Evolutionary conservation across 345 rosid genomes (phyloP), one percentile per base, ranked within the genome.

Genomic region (Populus simonii): DNA sequence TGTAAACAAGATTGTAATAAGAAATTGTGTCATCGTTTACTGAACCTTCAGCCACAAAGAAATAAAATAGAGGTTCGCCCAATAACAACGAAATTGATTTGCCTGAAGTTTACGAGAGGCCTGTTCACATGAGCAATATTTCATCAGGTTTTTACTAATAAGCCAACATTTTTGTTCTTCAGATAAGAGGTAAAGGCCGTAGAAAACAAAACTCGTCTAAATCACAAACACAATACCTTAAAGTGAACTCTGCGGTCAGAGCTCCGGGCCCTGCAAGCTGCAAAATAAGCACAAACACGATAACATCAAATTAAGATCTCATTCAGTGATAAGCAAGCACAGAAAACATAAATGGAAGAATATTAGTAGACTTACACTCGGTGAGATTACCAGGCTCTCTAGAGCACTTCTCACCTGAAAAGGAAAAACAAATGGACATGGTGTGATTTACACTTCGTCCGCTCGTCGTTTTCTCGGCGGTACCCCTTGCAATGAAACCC

Each of bases 181-280:
- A 36, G 38, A 5, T 36, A 36, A 36, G 6, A 5, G 5, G 7
- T 36, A 36, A 36, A 4, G 7, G 5, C 38, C 20, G 17, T 65
- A 38, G 18, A 4, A 5, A 11, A 15, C 38, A 73, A 9, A 12
- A 43, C 10, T 22, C 8, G 74, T 63, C 27, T 70, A 35, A 66
- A 31, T 17, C 1, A 15, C 22, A 8, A 45, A 43, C 20, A 13
- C 3, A 45, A 73, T 81, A 92, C 98, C 97, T 96, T 96, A 83
- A 96, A 96, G 83, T 92, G 99, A 87, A 90, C 94, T 80, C 99
- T 89, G 66, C 92, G 97, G 84, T 96, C 94, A 45, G 97, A 87
- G 61, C 97, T 98, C 78, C 97, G 89, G 1, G 99, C 94, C 92
- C 91, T 96, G 90, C 99, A 93, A 59, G 98, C 99, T 96, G 86